Evolutionary conservation across 1,139 yeast genomes (phyloP).

Genomic region (Pichia cactophila): DNA sequence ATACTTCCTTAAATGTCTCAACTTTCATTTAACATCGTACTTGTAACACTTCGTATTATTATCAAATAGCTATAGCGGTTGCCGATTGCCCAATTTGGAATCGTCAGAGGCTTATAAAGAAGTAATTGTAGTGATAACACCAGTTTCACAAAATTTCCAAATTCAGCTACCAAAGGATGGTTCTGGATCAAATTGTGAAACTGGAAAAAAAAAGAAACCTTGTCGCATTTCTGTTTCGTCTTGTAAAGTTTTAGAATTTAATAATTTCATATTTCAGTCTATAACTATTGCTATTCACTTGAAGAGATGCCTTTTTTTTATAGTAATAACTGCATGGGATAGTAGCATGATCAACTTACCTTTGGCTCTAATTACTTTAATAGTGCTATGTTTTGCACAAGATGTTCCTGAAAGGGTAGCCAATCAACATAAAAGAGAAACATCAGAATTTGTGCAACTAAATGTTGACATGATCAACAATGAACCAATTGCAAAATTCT

Average conservation of each 20-base stretch:
- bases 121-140: no score
- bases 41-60: no score
- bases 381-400: neutral
- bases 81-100: no score
- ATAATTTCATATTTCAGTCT: no score
- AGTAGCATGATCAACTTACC: neutral
- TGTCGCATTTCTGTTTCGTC: neutral
- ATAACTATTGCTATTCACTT: neutral
- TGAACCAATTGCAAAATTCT: constrained; percentile 32
- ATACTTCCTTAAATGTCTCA: no score
- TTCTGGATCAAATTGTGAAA: neutral
- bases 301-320: no score
- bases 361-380: neutral
- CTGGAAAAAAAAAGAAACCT: neutral
- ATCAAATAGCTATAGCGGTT: no score
- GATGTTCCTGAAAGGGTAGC: neutral
- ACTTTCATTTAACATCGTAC: no score
- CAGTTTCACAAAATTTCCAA: neutral
- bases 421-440: neutral
- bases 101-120: no score
- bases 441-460: neutral
- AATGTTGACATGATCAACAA: neutral
- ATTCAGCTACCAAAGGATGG: neutral
- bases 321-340: no score
- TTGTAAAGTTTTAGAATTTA: no score